Percentiles rank a stretch among this genome's conserved stretches.
Conservation (phyloP, 257 asterid genomes). For the Ajuga chamaepitys region DNA sequence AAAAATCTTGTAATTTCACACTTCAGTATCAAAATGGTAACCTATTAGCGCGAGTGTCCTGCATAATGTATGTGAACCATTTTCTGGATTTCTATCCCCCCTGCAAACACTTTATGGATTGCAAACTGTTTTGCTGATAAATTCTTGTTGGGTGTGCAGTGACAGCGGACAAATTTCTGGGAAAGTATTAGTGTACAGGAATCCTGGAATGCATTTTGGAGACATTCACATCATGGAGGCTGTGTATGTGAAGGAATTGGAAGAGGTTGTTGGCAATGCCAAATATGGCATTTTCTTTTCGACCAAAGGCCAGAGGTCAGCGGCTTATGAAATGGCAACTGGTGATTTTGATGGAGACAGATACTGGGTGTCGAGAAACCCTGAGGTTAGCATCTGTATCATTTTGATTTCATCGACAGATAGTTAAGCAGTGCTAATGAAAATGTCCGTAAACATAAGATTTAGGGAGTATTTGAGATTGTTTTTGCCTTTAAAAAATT, state of each 20-base stretch:
- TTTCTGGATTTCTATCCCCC: background rate
- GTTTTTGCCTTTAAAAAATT: too few relatives aligned
- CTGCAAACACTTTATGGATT: background rate
- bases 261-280: conserved; percentile 67
- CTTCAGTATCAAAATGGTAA: too few relatives aligned
- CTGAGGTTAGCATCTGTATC: conserved; percentile 46
- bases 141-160: conserved; percentile 29
- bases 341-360: conserved; percentile 90
- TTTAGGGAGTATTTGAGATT: too few relatives aligned
- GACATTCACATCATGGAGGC: conserved; percentile 68
- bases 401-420: background rate
- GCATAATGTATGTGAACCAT: too few relatives aligned
- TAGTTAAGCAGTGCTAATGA: background rate
- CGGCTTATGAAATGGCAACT: conserved; percentile 78
- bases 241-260: conserved; percentile 50
- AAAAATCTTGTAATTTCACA: too few relatives aligned
- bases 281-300: conserved; percentile 85
- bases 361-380: conserved; percentile 82
- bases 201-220: conserved; percentile 86
- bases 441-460: too few relatives aligned
- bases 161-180: conserved; percentile 77
- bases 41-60: too few relatives aligned
- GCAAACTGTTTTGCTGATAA: background rate
- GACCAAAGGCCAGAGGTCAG: conserved; percentile 63
- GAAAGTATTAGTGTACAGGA: conserved; percentile 68